Conservation (phyloP, 495 filamentous ascomycete species). For the Neurospora sp. region DNA sequence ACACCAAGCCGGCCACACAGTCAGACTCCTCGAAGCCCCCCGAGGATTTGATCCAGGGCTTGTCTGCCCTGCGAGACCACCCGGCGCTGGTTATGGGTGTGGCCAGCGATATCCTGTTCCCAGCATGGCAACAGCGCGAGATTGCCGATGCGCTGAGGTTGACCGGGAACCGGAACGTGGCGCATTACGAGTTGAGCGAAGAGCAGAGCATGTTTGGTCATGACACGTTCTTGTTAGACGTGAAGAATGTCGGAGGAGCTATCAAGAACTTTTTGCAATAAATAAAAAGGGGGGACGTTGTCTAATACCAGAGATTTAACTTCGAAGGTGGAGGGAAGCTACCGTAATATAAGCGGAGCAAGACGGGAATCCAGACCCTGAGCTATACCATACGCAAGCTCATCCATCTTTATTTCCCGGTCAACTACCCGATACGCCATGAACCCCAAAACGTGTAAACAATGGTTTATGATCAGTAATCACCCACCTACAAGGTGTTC, state of each 20-base stretch:
- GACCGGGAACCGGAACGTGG: constrained; percentile 67
- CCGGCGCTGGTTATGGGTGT: constrained; percentile 86
- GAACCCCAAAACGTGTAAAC: background rate
- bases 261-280: constrained; percentile 66
- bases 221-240: constrained; percentile 89
- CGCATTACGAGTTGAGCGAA: constrained; percentile 84
- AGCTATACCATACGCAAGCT: background rate
- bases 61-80: constrained; percentile 60
- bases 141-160: constrained; percentile 73
- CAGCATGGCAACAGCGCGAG: constrained; percentile 96
- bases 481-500: background rate
- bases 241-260: constrained; percentile 81
- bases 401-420: background rate
- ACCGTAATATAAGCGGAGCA: background rate
- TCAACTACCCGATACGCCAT: background rate
- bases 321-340: background rate
- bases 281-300: background rate
- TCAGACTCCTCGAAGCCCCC: constrained; percentile 41
- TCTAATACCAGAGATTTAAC: background rate
- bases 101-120: constrained; percentile 92
- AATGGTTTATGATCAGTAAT: background rate
- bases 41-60: constrained; percentile 66
- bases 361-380: background rate
- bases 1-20: background rate
- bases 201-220: constrained; percentile 90